Evolutionary conservation across 805 yeast species (phyloP), one percentile per base, ranked within the genome.

Genomic region (Wickerhamiella cacticola): DNA sequence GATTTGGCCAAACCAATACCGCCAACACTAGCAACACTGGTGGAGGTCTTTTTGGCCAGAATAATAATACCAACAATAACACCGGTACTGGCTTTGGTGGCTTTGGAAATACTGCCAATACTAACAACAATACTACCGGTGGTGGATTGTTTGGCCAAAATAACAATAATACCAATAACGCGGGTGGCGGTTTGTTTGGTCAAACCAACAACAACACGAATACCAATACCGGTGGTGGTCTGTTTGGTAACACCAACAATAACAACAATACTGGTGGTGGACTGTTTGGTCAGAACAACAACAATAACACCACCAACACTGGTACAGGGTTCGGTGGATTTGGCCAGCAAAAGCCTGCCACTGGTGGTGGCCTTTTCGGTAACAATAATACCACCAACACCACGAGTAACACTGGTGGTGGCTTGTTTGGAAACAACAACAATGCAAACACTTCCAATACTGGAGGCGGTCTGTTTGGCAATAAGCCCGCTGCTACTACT

Each of bases 401-500:
- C 13, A 16, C 35, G 1, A 45, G 45, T 33, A 48, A 54, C 52
- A 46, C 56, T 59, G 45, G 52, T 52, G 50, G 46, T 18, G 51
- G 50, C 33, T 45, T 24, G 2, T 52, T 48, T 41, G 54, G 53
- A 8, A 25, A 18, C 38, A 24, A 47, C 13, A 50, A 35, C 23
- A 53, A 50, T 1, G 47, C 40, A 22, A 38, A 50, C 9, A 39
- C 28, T 24, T n/a, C 21, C 18, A 24, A 34, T 38, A 51, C 35
- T 19, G 40, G 43, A 13, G 16, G 19, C 62, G 31, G 71, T 70
- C 50, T 70, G 69, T 24, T 55, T 68, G 46, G 72, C 69, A 15
- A 60, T 56, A 42, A 49, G 22, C 44, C 57, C 2, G 41, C 42
- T 18, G 33, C 54, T 53, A 24, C 40, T 1, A 33, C 46, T 13